Evolutionary conservation across 768 basidiomycete species (phyloP).

Genomic region (Myochromella boudieri): DNA sequence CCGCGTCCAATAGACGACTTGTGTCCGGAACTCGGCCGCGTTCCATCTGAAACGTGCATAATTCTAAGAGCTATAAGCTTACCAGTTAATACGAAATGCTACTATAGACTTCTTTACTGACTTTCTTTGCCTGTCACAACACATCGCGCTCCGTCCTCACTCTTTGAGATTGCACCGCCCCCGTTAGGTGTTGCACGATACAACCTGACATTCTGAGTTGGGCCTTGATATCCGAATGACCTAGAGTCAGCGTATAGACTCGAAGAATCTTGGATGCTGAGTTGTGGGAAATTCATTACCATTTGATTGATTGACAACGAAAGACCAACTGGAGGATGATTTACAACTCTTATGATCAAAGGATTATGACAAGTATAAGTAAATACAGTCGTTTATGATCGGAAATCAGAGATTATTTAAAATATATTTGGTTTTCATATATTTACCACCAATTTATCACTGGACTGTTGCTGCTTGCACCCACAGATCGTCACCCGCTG

Average conservation of each 20-base stretch:
- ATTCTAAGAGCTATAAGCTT: constrained; percentile 53
- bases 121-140: constrained; percentile 82
- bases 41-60: constrained; percentile 53
- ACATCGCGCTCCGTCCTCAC: constrained; percentile 64
- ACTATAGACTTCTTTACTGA: constrained; percentile 21
- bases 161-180: constrained; percentile 66
- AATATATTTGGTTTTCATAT: too few species aligned
- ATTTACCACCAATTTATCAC: too few species aligned
- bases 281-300: constrained; percentile 9
- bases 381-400: too few species aligned
- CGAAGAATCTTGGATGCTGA: constrained; percentile 7
- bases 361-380: too few species aligned
- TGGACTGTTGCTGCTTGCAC: too few species aligned
- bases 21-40: constrained; percentile 42
- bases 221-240: constrained; percentile 38
- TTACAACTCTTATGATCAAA: too few species aligned
- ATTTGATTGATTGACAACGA: too few species aligned
- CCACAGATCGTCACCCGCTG: too few species aligned
- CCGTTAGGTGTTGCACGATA: constrained; percentile 59
- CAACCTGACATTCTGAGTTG: constrained; percentile 55
- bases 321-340: too few species aligned
- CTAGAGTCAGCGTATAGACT: constrained; percentile 40
- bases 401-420: too few species aligned
- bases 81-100: background rate
- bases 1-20: constrained; percentile 56